Base-by-base conservation (phyloP, 495 filamentous ascomycete genomes). In the Bathelium albidoporum region DNA sequence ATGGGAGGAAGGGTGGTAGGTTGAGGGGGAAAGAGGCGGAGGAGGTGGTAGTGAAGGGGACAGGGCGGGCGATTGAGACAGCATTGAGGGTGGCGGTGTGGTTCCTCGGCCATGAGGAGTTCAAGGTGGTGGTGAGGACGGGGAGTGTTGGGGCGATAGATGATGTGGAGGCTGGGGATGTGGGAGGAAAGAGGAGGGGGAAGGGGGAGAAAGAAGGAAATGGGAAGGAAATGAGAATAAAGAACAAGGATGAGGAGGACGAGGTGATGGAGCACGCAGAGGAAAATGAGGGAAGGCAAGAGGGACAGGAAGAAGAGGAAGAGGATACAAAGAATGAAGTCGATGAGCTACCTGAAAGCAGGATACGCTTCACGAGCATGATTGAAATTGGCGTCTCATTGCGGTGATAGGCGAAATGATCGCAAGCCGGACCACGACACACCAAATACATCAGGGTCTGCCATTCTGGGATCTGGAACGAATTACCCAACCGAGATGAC, bases 21-120 rank as follows among this genome's bases (percentile, higher is more conserved):
- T n/a, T n/a, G n/a, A n/a, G n/a, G n/a, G n/a, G n/a, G n/a, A n/a
- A n/a, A n/a, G n/a, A 7, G n/a, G 63, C 22, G 20, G 75, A 77
- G 60, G 83, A 87, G 66, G 86, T 96, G 5, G 74, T 86, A 43
- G 66, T 96, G 12, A 88, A 91, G 62, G 93, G 84, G 18, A 92
- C 89, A 1, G 90, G 89, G 34, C 82, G 81, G 67, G 91, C 90
- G 34, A 91, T 96, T 59, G 79, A 85, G 71, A 87, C 83, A 74
- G 85, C 85, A 31, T 67, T 91, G 66, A 64, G 74, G 58, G 53
- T 79, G 55, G 76, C 66, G 18, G 22, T 73, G 52, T 77, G 68
- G 64, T 79, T 79, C 61, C 74, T 76, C 66, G 65, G 68, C 49
- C 68, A 72, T 68, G 61, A 45, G 36, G 75, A 75, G 60, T 60